Conservation (phyloP, 345 rosid genomes). For the Sonneratia caseolaris region DNA sequence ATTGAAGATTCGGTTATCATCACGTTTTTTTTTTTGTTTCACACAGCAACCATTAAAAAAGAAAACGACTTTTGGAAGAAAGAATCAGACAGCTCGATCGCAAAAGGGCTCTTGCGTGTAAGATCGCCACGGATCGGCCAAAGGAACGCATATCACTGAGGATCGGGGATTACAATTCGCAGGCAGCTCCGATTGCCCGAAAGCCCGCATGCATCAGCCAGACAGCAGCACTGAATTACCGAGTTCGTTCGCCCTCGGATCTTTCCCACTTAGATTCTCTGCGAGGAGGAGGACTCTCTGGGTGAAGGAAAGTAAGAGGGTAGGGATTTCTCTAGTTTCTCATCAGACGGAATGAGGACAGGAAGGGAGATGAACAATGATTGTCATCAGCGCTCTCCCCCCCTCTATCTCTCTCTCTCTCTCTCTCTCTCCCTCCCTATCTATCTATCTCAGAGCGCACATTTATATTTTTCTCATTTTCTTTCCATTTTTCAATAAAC, state of each 20-base stretch:
- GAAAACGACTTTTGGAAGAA: slow-evolving; percentile 30
- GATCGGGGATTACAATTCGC: slow-evolving; percentile 29
- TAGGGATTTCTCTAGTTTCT: not conserved
- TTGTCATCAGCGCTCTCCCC: not conserved
- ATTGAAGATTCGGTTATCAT: slow-evolving; percentile 5
- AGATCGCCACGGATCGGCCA: slow-evolving; percentile 36
- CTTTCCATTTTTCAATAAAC: too few relatives aligned
- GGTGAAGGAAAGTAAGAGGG: not conserved
- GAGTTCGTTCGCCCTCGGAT: not conserved
- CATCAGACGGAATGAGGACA: not conserved
- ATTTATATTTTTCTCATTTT: not conserved
- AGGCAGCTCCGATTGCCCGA: slow-evolving; percentile 25
- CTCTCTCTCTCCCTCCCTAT: not conserved
- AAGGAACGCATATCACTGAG: slow-evolving; percentile 7
- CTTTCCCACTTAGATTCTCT: not conserved
- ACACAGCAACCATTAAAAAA: slow-evolving; percentile 2
- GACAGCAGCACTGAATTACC: not conserved
- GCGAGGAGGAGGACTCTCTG: slow-evolving; percentile 15
- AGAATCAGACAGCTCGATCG: slow-evolving; percentile 18
- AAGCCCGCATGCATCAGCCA: slow-evolving; percentile 37
- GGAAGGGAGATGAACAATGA: not conserved
- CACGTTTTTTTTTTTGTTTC: not conserved
- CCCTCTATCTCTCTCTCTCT: not conserved
- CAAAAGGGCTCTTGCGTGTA: slow-evolving; percentile 8
- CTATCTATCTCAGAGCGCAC: not conserved